Evolutionary conservation across 2,329 filamentous ascomycete species (phyloP), one percentile per base, ranked within the genome.

Genomic region (Ophidiomyces ophidiicola): DNA sequence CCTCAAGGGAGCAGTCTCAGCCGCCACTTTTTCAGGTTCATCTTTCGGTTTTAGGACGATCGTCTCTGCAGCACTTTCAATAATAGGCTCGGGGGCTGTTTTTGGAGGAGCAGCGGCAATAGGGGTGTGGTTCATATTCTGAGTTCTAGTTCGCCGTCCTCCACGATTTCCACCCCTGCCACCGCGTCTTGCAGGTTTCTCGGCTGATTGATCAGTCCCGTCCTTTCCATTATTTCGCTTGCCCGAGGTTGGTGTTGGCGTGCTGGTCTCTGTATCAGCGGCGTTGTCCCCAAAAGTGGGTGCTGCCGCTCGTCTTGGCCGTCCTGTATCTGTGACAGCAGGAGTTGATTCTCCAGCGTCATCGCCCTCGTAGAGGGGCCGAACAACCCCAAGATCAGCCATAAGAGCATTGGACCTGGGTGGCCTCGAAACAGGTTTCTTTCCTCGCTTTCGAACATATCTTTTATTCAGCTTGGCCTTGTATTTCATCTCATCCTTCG

Each of bases 371-470:
- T 63, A 59, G 24, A 63, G 59, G 6, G 61, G 58, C 32, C 60
- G 61, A 20, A 62, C 56, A 6, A 58, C 58, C 14, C 60, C 62
- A 41, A 69, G 50, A 48, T 68, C 63, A 5, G 61, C 61, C 54
- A 68, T 66, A 25, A 69, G 59, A 8, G 64, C 64, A 44, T 66
- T 67, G 1, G 66, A 67, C 48, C 64, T 67, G 5, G 63, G 62
- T 25, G 62, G 59, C 15, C 48, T 48, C 14, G 49, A 45, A 18
- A 53, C 50, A 17, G 57, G 56, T 45, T 54, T 56, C 31, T 53
- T 53, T 8, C 59, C 57, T 15, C 60, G 59, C 39, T 49, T 52
- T 19, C 62, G 59, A 42, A 60, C 61, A 56, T 62, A 64, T 37
- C 61, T 57, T 47, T 65, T 66, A 46, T 63, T 62, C 41, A 66